Conservation (phyloP, 345 rosid genomes). For the Corchorus olitorius region DNA sequence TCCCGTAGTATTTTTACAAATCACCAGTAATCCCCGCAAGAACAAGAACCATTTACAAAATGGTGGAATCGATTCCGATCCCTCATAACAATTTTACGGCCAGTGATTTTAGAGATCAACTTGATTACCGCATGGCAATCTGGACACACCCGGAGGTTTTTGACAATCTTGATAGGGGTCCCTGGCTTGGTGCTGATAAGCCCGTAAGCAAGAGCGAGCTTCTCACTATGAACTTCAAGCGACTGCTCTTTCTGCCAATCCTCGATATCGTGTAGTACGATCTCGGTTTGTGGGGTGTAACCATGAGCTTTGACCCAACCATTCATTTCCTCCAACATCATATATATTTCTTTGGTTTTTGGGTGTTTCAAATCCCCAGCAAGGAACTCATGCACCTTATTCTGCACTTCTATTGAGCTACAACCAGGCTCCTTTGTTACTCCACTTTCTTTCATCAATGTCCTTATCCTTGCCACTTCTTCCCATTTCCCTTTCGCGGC, state of each 20-base stretch:
- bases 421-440: constrained; percentile 67
- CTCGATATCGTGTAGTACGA: constrained; percentile 55
- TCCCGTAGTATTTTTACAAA: background rate
- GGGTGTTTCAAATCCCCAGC: constrained; percentile 56
- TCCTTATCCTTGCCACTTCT: constrained; percentile 62
- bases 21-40: constrained; percentile 81
- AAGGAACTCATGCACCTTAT: constrained; percentile 54
- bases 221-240: constrained; percentile 75
- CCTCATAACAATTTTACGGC: constrained; percentile 66
- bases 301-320: constrained; percentile 43
- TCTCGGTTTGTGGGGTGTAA: constrained; percentile 42
- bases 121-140: constrained; percentile 72
- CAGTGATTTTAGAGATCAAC: constrained; percentile 58
- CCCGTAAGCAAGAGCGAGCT: constrained; percentile 70
- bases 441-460: constrained; percentile 65
- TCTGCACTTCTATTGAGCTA: constrained; percentile 62
- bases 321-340: constrained; percentile 50
- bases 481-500: constrained; percentile 62
- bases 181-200: constrained; percentile 60
- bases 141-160: constrained; percentile 66
- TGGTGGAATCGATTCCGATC: constrained; percentile 85
- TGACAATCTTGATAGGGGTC: constrained; percentile 52
- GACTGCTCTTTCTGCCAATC: constrained; percentile 52
- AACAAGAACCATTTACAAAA: constrained; percentile 67
- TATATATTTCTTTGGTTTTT: constrained; percentile 48